A percentile compares a stretch with the other conserved stretches of the same genome.
phyloP scores from a whole-genome alignment of 176 grass and related monocot species.

The Themeda triandra region DNA sequence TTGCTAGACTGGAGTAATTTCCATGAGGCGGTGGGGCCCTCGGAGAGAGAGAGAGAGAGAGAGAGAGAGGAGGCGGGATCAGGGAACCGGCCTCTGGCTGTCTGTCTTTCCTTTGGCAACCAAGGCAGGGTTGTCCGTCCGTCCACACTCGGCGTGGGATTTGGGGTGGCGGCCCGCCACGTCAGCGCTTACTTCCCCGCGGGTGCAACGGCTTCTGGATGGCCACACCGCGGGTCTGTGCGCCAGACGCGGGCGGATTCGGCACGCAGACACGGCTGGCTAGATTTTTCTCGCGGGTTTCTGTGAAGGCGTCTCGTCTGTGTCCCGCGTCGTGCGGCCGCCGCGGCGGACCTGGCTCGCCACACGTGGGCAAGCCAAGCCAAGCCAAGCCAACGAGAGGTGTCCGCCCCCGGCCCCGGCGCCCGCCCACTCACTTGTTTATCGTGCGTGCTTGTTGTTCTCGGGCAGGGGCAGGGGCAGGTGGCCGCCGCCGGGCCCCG shows the following conservation, averaged over 20 bases:
- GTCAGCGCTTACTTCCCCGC: conserved; percentile 17
- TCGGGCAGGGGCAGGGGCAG: not conserved
- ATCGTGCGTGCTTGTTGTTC: not conserved
- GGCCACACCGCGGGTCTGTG: too few relatives aligned
- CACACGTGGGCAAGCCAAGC: not conserved
- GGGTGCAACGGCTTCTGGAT: not conserved
- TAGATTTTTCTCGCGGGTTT: not conserved
- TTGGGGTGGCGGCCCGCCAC: not conserved
- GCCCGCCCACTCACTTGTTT: not conserved
- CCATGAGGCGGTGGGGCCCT: not conserved
- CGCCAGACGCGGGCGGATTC: too few relatives aligned
- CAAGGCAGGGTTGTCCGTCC: conserved; percentile 34
- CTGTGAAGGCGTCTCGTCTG: not conserved
- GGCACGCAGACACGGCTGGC: too few relatives aligned
- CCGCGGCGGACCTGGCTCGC: not conserved
- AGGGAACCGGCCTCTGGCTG: not conserved
- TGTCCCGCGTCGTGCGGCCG: too few relatives aligned
- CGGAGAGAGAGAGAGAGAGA: too few relatives aligned
- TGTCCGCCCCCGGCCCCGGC: too few relatives aligned
- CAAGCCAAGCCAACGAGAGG: too few relatives aligned
- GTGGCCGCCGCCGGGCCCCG: not conserved
- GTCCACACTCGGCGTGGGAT: not conserved
- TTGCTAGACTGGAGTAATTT: not conserved
- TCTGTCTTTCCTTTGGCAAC: conserved; percentile 42
- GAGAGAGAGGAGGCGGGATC: too few relatives aligned